Conservation (phyloP, 768 basidiomycete species). For the Boletus rufocinnamomeus region DNA sequence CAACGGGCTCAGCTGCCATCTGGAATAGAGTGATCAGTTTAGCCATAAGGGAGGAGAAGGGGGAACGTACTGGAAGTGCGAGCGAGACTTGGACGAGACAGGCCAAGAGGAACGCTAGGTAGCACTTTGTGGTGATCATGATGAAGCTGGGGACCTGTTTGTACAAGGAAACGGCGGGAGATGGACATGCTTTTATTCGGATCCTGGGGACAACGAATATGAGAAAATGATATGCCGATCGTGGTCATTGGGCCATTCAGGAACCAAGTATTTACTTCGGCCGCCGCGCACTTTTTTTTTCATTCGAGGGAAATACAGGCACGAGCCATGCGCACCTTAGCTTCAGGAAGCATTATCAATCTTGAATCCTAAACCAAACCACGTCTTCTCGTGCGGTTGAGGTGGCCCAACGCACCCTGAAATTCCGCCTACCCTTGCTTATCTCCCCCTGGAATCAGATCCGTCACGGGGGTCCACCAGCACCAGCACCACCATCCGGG, state of each 20-base stretch:
- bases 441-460: constrained; percentile 16
- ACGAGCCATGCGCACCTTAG: constrained; percentile 8
- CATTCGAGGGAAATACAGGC: constrained; percentile 24
- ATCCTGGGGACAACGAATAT: constrained; percentile 16
- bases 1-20: constrained; percentile 14
- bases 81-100: constrained; percentile 25
- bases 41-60: background rate
- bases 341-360: constrained; percentile 17
- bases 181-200: constrained; percentile 26
- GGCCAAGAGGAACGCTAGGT: constrained; percentile 23
- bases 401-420: background rate
- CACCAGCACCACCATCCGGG: background rate
- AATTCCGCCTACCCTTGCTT: constrained; percentile 2
- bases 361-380: constrained; percentile 12
- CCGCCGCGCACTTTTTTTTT: constrained; percentile 26
- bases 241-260: constrained; percentile 26
- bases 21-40: constrained; percentile 7
- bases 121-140: constrained; percentile 26
- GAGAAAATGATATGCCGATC: constrained; percentile 25
- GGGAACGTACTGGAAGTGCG: constrained; percentile 25
- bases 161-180: constrained; percentile 3
- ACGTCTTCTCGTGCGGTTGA: constrained; percentile 7
- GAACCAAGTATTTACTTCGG: constrained; percentile 25
- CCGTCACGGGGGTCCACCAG: constrained; percentile 2
- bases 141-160: constrained; percentile 4